Conservation (phyloP, 176 grass and related monocot genomes). For the Miscanthus lutarioriparius region DNA sequence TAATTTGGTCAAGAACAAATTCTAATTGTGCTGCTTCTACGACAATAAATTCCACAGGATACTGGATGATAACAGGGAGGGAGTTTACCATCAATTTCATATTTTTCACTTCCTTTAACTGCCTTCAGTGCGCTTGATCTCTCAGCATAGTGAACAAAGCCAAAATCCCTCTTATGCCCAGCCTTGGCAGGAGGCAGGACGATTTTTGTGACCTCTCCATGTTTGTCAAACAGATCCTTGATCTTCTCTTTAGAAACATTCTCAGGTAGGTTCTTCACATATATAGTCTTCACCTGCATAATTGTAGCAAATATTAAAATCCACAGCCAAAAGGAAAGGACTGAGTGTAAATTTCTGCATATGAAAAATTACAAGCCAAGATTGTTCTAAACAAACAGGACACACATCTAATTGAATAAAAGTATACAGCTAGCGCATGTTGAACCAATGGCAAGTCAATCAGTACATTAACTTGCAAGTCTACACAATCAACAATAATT, state of each 20-base stretch:
- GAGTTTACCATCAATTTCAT: constrained; percentile 86
- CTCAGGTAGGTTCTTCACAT: constrained; percentile 96
- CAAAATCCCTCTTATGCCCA: constrained; percentile 95
- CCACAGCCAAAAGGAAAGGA: background rate
- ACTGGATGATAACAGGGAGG: background rate
- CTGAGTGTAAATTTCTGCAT: background rate
- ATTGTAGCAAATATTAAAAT: background rate
- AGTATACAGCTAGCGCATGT: background rate
- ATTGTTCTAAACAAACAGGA: background rate
- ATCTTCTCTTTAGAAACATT: constrained; percentile 79
- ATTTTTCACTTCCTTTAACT: constrained; percentile 83
- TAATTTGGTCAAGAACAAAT: background rate
- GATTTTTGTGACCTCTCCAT: constrained; percentile 88
- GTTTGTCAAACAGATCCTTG: constrained; percentile 82
- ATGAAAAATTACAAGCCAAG: background rate
- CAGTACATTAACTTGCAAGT: background rate
- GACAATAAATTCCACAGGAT: background rate
- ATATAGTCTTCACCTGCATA: constrained; percentile 84
- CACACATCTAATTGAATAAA: background rate
- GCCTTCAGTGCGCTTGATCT: constrained; percentile 95
- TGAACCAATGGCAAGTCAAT: background rate
- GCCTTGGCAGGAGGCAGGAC: constrained; percentile 86
- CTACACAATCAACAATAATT: background rate
- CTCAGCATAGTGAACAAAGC: constrained; percentile 94
- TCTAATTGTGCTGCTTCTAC: background rate